phyloP scores from a whole-genome alignment of 352 stramenopile species.

The Globisporangium abappressorium region DNA sequence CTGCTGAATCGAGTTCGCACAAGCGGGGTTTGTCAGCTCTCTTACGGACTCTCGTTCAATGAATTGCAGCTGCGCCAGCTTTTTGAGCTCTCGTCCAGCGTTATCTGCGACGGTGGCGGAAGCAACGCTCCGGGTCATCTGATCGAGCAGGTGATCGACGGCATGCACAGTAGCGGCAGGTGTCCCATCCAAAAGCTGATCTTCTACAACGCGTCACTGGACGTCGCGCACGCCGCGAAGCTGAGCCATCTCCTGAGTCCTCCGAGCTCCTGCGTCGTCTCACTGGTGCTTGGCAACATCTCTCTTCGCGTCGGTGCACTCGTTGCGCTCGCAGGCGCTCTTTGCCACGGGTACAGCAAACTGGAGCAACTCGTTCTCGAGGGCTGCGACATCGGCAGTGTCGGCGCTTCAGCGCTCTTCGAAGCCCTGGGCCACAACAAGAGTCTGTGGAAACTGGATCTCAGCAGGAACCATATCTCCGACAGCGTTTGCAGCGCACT shows the following conservation, averaged over 20 bases:
- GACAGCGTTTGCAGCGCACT: slow-evolving; percentile 48
- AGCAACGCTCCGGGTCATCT: slow-evolving; percentile 21
- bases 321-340: slow-evolving; percentile 38
- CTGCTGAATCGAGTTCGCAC: slow-evolving; percentile 66
- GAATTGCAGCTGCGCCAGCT: slow-evolving; percentile 51
- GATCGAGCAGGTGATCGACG: slow-evolving; percentile 52
- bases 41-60: slow-evolving; percentile 42
- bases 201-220: slow-evolving; percentile 60
- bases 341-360: slow-evolving; percentile 45
- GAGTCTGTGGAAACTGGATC: slow-evolving; percentile 68
- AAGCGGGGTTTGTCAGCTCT: slow-evolving; percentile 62
- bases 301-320: slow-evolving; percentile 32
- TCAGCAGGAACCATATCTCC: slow-evolving; percentile 63
- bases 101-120: slow-evolving; percentile 53
- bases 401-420: slow-evolving; percentile 40
- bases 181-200: slow-evolving; percentile 63
- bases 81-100: slow-evolving; percentile 45
- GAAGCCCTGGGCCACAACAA: slow-evolving; percentile 46
- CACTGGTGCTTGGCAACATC: slow-evolving; percentile 64
- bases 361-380: slow-evolving; percentile 75
- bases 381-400: slow-evolving; percentile 51
- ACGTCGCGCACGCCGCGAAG: slow-evolving; percentile 24
- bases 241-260: slow-evolving; percentile 37
- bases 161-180: slow-evolving; percentile 27
- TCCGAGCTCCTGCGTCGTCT: slow-evolving; percentile 34